phyloP scores from a whole-genome alignment of 495 filamentous ascomycete species.

The Xylaria nigripes region DNA sequence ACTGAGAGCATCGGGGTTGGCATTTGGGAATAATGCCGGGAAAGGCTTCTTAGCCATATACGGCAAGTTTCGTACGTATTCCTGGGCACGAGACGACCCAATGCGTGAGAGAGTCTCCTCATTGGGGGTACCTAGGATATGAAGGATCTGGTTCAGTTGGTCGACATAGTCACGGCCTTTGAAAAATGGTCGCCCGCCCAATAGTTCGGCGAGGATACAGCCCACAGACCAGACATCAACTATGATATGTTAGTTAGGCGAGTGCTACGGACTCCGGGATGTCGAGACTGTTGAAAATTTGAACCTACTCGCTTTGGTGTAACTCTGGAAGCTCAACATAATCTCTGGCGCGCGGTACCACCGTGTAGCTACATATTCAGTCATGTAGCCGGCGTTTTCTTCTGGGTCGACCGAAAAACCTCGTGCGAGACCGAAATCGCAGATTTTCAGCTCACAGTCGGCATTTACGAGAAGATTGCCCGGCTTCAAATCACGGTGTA shows the following conservation, averaged over 20 bases:
- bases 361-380: slow-evolving; percentile 95
- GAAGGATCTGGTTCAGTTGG: slow-evolving; percentile 97
- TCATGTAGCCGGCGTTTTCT: slow-evolving; percentile 99
- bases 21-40: slow-evolving; percentile 79
- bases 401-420: slow-evolving; percentile 95
- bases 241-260: slow-evolving; percentile 27
- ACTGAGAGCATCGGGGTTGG: slow-evolving; percentile 93
- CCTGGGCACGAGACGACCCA: slow-evolving; percentile 89
- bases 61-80: slow-evolving; percentile 96
- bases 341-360: slow-evolving; percentile 99
- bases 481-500: slow-evolving; percentile 94
- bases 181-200: slow-evolving; percentile 96
- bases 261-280: not conserved
- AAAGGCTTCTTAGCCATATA: slow-evolving; percentile 93
- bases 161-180: slow-evolving; percentile 99
- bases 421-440: slow-evolving; percentile 92
- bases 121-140: slow-evolving; percentile 93
- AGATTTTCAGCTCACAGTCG: slow-evolving; percentile 98
- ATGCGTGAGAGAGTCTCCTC: slow-evolving; percentile 92
- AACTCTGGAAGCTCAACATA: slow-evolving; percentile 99
- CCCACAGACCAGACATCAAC: slow-evolving; percentile 99
- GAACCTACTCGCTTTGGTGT: slow-evolving; percentile 94
- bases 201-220: slow-evolving; percentile 92
- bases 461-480: slow-evolving; percentile 96
- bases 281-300: not conserved